These are phyloP conservation scores for Wickerhamomyces sp. DNA, from an alignment of 1,139 yeast genomes.

Conservation along the genomic window DNA sequence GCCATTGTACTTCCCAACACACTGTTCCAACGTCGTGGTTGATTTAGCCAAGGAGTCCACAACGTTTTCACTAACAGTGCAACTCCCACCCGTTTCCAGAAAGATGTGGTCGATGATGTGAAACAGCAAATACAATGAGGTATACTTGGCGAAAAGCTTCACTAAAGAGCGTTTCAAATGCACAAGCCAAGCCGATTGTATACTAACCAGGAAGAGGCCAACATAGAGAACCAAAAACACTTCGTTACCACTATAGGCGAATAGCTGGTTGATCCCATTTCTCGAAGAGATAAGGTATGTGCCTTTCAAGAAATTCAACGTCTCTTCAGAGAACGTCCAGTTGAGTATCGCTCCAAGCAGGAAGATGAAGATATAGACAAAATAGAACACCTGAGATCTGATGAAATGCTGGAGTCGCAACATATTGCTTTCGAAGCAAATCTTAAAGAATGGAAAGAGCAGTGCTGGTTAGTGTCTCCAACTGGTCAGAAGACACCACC, in stretches of 20 bases:
- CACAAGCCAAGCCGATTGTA: neutral
- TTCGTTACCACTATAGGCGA: conserved; percentile 32
- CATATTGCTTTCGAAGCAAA: too few relatives aligned
- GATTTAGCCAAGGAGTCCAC: conserved; percentile 5
- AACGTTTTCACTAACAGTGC: conserved; percentile 14
- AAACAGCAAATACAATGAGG: conserved; percentile 22
- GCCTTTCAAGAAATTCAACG: neutral
- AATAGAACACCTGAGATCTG: too few relatives aligned
- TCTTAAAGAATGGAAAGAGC: too few relatives aligned
- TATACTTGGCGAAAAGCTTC: conserved; percentile 24
- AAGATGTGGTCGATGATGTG: conserved; percentile 29
- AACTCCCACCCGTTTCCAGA: conserved; percentile 31
- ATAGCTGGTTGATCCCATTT: conserved; percentile 27
- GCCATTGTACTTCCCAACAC: conserved; percentile 16
- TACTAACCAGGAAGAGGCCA: conserved; percentile 11
- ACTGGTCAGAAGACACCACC: too few relatives aligned
- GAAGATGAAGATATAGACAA: conserved; percentile 13
- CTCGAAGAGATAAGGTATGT: conserved; percentile 18
- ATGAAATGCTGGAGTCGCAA: too few relatives aligned
- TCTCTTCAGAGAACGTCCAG: neutral
- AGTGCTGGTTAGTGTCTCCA: too few relatives aligned
- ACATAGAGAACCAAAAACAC: conserved; percentile 27
- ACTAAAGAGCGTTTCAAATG: conserved; percentile 18
- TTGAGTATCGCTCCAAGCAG: conserved; percentile 5
- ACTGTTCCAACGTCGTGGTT: conserved; percentile 6